phyloP scores from a whole-genome alignment of 2,329 filamentous ascomycete species.

The Colletotrichum eleusines region DNA sequence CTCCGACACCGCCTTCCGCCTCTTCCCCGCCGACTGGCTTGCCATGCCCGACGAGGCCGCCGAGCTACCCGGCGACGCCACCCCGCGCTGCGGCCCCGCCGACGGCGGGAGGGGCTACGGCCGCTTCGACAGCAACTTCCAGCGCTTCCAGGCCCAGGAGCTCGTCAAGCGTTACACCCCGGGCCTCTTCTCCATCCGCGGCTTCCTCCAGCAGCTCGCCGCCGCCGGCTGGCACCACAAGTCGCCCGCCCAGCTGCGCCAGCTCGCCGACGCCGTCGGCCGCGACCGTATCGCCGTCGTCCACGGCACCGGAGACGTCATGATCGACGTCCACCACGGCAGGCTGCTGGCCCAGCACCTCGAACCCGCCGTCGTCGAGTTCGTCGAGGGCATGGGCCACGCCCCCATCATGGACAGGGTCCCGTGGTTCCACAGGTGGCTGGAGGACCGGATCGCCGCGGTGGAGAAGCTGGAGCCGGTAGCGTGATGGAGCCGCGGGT shows the following conservation, averaged over 20 bases:
- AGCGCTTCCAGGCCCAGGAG: slow-evolving; percentile 86
- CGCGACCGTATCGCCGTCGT: slow-evolving; percentile 80
- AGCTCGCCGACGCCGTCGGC: slow-evolving; percentile 76
- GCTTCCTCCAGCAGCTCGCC: slow-evolving; percentile 81
- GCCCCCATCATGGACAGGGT: slow-evolving; percentile 79
- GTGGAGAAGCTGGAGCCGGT: slow-evolving; percentile 59
- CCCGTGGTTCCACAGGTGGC: slow-evolving; percentile 73
- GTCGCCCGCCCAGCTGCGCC: slow-evolving; percentile 71
- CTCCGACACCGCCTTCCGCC: slow-evolving; percentile 70
- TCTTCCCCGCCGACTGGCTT: slow-evolving; percentile 77
- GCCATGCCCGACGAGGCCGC: slow-evolving; percentile 66
- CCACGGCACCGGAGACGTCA: slow-evolving; percentile 81
- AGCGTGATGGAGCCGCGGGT: not conserved
- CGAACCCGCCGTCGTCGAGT: slow-evolving; percentile 68
- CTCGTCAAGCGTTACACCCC: slow-evolving; percentile 75
- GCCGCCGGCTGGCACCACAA: slow-evolving; percentile 87
- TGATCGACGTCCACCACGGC: slow-evolving; percentile 81
- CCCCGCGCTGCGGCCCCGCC: slow-evolving; percentile 54
- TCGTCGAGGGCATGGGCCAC: slow-evolving; percentile 81
- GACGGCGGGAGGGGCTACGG: slow-evolving; percentile 54
- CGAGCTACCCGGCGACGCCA: slow-evolving; percentile 60
- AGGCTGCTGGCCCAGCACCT: slow-evolving; percentile 75
- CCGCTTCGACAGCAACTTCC: slow-evolving; percentile 79
- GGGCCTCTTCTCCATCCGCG: slow-evolving; percentile 70
- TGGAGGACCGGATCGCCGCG: slow-evolving; percentile 68